These are phyloP conservation scores for Leccinum disarticulatum DNA, from an alignment of 768 basidiomycete genomes.

Conservation along the genomic window DNA sequence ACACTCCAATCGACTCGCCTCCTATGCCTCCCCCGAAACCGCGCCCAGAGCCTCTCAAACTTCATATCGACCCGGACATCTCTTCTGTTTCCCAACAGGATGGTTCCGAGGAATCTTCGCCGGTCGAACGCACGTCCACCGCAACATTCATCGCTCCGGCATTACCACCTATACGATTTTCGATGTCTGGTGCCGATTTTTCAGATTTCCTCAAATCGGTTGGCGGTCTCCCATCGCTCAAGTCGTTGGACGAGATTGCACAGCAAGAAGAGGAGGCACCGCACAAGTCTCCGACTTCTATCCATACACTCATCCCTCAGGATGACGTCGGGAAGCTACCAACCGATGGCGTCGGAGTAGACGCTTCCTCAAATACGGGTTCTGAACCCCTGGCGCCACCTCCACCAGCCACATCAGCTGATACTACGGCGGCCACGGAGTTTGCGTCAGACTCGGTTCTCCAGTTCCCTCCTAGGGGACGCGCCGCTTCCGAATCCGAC, in stretches of 20 bases:
- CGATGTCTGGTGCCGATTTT: conserved; percentile 81
- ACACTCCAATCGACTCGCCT: conserved; percentile 28
- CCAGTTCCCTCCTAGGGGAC: conserved; percentile 19
- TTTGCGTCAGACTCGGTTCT: conserved; percentile 11
- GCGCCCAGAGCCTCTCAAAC: conserved; percentile 31
- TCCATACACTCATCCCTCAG: conserved; percentile 15
- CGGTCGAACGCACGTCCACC: conserved; percentile 64
- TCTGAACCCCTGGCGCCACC: neutral
- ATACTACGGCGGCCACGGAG: conserved; percentile 14
- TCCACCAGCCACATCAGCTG: neutral
- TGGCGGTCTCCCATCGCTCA: conserved; percentile 47
- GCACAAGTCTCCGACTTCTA: conserved; percentile 22
- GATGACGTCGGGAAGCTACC: conserved; percentile 2
- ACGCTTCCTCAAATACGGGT: neutral
- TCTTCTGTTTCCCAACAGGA: conserved; percentile 32
- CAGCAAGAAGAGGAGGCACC: conserved; percentile 38
- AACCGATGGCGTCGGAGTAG: neutral
- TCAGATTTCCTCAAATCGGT: conserved; percentile 66
- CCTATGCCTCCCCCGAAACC: conserved; percentile 49
- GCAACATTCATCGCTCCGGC: conserved; percentile 85
- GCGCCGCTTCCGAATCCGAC: conserved; percentile 36
- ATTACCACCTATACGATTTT: conserved; percentile 88
- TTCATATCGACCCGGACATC: conserved; percentile 22
- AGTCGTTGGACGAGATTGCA: conserved; percentile 47
- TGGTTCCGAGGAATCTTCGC: conserved; percentile 56